Evolutionary conservation across 345 rosid species (phyloP), one percentile per base, ranked within the genome.

Genomic region (Eucalyptus brandiana): DNA sequence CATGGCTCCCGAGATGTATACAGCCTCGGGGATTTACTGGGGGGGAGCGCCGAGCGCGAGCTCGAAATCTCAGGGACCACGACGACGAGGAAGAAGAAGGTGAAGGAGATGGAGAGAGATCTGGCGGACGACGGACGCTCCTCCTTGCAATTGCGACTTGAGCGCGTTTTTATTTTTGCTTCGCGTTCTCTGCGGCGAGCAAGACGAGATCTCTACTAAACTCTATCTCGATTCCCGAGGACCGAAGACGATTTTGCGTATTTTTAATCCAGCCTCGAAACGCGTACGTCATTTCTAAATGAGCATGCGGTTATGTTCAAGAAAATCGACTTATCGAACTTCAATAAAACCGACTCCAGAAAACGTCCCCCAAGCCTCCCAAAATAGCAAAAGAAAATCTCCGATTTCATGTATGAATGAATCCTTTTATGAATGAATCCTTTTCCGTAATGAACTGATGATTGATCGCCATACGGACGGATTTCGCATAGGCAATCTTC

Each of bases 1-100:
- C 98, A 96, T 96, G 92, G 91, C 92, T 90, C 87, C 88, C 86
- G 58, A 80, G 32, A 53, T 44, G 56, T 50, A 49, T 49, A 72
- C 34, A 42, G 62, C 24, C 44, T 69, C 80, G 26, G 37, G 37
- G 44, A 34, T 34, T 18, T 34, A 34, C 3, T 1, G 44, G 80
- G 76, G n/a, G 76, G 30, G 88, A 87, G 72, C 56, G 58, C 58
- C 58, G 23, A 26, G 62, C 21, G 86, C 49, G 69, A 49, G 45
- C n/a, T 15, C 86, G 58, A 80, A 28, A 53, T 44, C 67, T 48
- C 87, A 30, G 86, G 87, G n/a, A 58, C n/a, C n/a, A 53, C 54
- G 62, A 56, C 12, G 56, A 51, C 4, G 58, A 50, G 4, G 60
- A 56, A 2, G 60, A 26, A 1, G 65, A 28, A 5, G 62, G 30